Evolutionary conservation across 2,329 filamentous ascomycete genomes (phyloP), one percentile per base, ranked within the genome.

Genomic region (Cadophora malorum): DNA sequence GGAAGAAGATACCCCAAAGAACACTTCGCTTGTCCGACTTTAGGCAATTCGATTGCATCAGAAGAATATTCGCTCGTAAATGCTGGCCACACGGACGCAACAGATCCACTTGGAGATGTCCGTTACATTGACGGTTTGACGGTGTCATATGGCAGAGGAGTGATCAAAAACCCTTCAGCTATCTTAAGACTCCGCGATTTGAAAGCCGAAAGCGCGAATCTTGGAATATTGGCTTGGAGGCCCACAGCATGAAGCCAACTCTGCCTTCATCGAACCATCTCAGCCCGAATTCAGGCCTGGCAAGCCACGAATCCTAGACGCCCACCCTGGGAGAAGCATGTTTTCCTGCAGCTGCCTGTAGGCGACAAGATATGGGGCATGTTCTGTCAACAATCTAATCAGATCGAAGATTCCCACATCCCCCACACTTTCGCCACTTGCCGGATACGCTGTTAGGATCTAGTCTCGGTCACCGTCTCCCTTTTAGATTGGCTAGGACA

Each of bases 191-290:
- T 14, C 5, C 3, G 5, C 3, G 52, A 33, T 33, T 28, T 28
- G 28, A 10, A 53, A 53, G 9, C 12, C n/a, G 52, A 33, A 55
- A 19, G 23, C 8, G 31, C 14, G 52, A n/a, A n/a, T 14, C 52
- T 55, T 33, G 52, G 28, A 55, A 55, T 55, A 55, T 55, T 33
- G 52, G 52, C 52, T 55, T 55, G 52, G 52, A 31, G 19, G 14
- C 16, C 50, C 52, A 55, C 4, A 19, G n/a, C 7, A 8, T 55
- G 52, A 1, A 19, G 50, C 23, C 25, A 53, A 19, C 10, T 19
- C 23, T 53, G 41, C 16, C 28, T 55, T 10, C 52, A 9, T 28
- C 8, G 5, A 28, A 33, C 28, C 10, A 21, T 49, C 6, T 1
- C 50, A 53, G 8, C 25, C 50, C 31, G 25, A 49, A 3, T 21